Conservation (phyloP, 345 rosid genomes). For the Laguncularia racemosa region DNA sequence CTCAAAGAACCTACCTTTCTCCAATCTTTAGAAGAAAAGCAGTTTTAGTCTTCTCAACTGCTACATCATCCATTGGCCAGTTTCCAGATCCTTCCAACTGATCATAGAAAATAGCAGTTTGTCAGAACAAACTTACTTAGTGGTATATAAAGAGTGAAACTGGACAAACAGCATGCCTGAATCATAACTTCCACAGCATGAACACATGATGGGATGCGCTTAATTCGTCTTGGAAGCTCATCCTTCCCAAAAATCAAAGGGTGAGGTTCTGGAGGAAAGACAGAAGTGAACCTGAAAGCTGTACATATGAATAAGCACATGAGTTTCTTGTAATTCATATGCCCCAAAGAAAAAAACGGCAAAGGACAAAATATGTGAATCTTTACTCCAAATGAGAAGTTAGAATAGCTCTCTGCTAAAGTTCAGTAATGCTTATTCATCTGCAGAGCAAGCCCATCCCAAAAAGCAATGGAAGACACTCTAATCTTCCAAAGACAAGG, state of each 20-base stretch:
- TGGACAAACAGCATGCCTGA: slow-evolving; percentile 43
- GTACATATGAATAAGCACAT: slow-evolving; percentile 20
- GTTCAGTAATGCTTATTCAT: no score
- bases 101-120: slow-evolving; percentile 14
- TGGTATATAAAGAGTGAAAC: background rate
- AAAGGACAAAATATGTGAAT: background rate
- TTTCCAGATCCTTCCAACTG: slow-evolving; percentile 97
- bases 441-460: no score
- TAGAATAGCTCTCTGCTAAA: no score
- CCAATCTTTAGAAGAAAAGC: slow-evolving; percentile 90
- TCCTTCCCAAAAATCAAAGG: slow-evolving; percentile 52
- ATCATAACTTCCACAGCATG: slow-evolving; percentile 84
- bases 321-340: slow-evolving; percentile 3
- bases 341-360: background rate
- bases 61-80: slow-evolving; percentile 87
- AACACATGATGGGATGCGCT: slow-evolving; percentile 48
- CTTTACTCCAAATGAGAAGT: no score
- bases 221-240: slow-evolving; percentile 32
- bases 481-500: no score
- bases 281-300: slow-evolving; percentile 89
- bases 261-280: slow-evolving; percentile 91
- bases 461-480: no score
- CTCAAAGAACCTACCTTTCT: slow-evolving; percentile 48
- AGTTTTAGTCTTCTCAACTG: slow-evolving; percentile 80
- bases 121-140: slow-evolving; percentile 9